Conservation (phyloP, 805 yeast species). For the Peterozyma xylosa region DNA sequence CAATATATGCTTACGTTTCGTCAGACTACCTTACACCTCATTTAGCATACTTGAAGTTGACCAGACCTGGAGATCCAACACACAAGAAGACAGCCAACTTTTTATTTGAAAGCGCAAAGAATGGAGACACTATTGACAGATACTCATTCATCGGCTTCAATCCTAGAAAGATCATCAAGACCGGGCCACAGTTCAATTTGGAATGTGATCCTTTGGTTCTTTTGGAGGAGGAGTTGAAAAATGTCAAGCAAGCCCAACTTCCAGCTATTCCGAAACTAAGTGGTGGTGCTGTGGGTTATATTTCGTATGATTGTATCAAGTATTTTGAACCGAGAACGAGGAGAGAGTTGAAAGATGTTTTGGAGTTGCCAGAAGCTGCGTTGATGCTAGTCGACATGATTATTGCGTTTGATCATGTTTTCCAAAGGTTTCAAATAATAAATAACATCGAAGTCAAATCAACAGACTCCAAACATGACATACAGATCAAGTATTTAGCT, state of each 20-base stretch:
- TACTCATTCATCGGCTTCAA: slow-evolving; percentile 85
- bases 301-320: slow-evolving; percentile 93
- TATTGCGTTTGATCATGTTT: slow-evolving; percentile 90
- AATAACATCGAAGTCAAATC: slow-evolving; percentile 56
- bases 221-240: slow-evolving; percentile 66
- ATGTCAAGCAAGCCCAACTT: slow-evolving; percentile 60
- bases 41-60: slow-evolving; percentile 78
- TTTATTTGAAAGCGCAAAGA: slow-evolving; percentile 80
- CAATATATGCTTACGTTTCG: slow-evolving; percentile 66
- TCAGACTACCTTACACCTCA: slow-evolving; percentile 84
- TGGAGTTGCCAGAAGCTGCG: slow-evolving; percentile 85
- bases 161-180: slow-evolving; percentile 75
- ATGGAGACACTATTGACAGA: slow-evolving; percentile 84
- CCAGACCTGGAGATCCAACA: slow-evolving; percentile 51
- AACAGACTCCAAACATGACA: slow-evolving; percentile 20
- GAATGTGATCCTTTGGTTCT: slow-evolving; percentile 75
- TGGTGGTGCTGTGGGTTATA: slow-evolving; percentile 96
- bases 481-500: slow-evolving; percentile 38
- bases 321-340: slow-evolving; percentile 92
- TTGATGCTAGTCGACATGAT: slow-evolving; percentile 88
- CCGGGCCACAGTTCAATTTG: slow-evolving; percentile 61
- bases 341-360: slow-evolving; percentile 65
- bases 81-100: slow-evolving; percentile 58
- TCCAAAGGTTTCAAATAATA: slow-evolving; percentile 85
- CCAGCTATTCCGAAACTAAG: slow-evolving; percentile 80